Evolutionary conservation across 495 filamentous ascomycete species (phyloP), one percentile per base, ranked within the genome.

Genomic region (Rusavskia elegans): DNA sequence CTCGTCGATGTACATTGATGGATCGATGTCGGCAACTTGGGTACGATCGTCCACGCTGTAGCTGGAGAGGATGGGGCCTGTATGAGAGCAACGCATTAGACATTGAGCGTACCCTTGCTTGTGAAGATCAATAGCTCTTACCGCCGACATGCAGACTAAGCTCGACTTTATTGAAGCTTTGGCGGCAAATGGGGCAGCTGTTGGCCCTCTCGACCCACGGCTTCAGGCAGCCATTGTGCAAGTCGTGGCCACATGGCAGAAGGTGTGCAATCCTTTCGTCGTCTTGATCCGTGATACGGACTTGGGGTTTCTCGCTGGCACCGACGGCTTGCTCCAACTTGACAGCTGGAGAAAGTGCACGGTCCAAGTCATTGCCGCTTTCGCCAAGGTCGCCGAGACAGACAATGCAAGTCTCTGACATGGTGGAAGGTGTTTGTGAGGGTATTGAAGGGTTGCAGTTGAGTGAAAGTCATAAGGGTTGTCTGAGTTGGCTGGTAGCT

Each of bases 141-240:
- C 88, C 87, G 73, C 82, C 83, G 63, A 85, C 64, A 52, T 71
- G 77, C 54, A 83, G 78, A 59, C 79, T 84, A 50, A 96, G 81
- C 61, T 89, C 80, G 51, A 97, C 93, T 59, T 81, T 64, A 66
- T 96, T 87, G 69, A 97, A 97, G 59, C 72, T 82, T 60, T 83
- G 82, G 52, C 92, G 85, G 65, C 92, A 99, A 65, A 97, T 93
- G 14, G 92, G 92, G 63, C 92, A 99, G 63, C 88, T 95, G 67
- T 97, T 99, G 52, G 93, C 90, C 61, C 90, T 81, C 68, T 92
- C 87, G 30, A 84, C 86, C 92, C 92, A 99, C 53, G 87, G 85
- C 59, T 82, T 81, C 53, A 99, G 69, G 62, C 92, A 99, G 46
- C 83, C 80, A 66, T 99, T 81, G 64, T 99, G 92, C 56, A 97